Evolutionary conservation across 306 rosid genomes (phyloP).

Genomic region (Trifolium dubium): DNA sequence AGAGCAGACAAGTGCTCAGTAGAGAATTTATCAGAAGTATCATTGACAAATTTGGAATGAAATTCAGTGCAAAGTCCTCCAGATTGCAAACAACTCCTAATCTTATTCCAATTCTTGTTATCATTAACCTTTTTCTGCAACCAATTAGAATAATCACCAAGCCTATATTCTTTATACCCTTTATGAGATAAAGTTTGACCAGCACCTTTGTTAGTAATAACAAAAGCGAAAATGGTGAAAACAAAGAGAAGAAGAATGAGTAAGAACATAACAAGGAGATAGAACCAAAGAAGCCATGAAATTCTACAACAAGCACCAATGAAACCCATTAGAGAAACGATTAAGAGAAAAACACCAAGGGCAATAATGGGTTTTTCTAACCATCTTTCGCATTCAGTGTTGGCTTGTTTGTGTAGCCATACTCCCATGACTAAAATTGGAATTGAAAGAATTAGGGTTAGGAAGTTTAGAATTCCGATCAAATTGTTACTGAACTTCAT

Average conservation of each 20-base stretch:
- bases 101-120: conserved; percentile 60
- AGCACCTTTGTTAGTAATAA: conserved; percentile 70
- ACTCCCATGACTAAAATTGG: conserved; percentile 64
- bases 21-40: conserved; percentile 39
- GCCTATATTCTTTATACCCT: conserved; percentile 78
- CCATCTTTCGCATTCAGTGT: conserved; percentile 64
- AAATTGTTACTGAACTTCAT: conserved; percentile 63
- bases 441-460: conserved; percentile 68
- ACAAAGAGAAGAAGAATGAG: conserved; percentile 62
- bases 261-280: conserved; percentile 79
- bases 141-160: conserved; percentile 88
- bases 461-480: conserved; percentile 66
- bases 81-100: conserved; percentile 63
- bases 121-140: conserved; percentile 68
- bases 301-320: conserved; percentile 75
- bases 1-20: conserved; percentile 51
- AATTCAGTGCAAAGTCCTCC: conserved; percentile 58
- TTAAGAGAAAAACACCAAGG: conserved; percentile 66
- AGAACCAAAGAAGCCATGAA: conserved; percentile 74
- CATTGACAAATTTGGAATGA: background rate
- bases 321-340: conserved; percentile 73
- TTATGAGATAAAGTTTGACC: conserved; percentile 46
- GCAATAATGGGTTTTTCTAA: conserved; percentile 65
- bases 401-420: conserved; percentile 67
- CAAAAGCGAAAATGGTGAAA: conserved; percentile 75